These are phyloP conservation scores for Paramyrothecium sp. DNA, from an alignment of 2,329 filamentous ascomycete genomes.

Conservation along the genomic window DNA sequence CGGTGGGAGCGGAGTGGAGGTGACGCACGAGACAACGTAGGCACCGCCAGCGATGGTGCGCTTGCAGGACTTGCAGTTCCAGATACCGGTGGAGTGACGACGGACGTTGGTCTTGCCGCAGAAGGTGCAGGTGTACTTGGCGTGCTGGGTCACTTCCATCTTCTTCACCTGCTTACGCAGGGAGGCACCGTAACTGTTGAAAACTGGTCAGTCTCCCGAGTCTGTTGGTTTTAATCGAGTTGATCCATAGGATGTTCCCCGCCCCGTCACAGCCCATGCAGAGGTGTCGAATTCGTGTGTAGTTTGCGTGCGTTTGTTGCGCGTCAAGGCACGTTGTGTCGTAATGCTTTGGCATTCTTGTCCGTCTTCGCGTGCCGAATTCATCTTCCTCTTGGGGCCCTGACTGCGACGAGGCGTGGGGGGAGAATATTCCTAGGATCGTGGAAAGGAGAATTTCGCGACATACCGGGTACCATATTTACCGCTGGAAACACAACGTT, in stretches of 20 bases:
- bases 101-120: slow-evolving; percentile 96
- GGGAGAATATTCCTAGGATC: neutral
- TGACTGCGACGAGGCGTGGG: neutral
- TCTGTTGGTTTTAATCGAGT: neutral
- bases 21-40: slow-evolving; percentile 92
- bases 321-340: too few species aligned
- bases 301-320: too few species aligned
- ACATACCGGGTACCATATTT: slow-evolving; percentile 96
- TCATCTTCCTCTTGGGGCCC: neutral
- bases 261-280: neutral
- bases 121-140: slow-evolving; percentile 96
- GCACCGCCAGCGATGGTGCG: slow-evolving; percentile 77
- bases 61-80: slow-evolving; percentile 93
- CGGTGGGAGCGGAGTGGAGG: neutral
- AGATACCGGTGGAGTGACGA: slow-evolving; percentile 90
- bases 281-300: too few species aligned
- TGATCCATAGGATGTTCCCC: neutral
- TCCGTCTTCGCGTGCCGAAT: neutral
- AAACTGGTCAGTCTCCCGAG: slow-evolving; percentile 18
- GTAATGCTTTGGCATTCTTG: neutral
- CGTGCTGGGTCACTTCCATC: slow-evolving; percentile 99
- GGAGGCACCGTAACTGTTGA: slow-evolving; percentile 88
- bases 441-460: neutral
- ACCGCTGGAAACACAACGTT: slow-evolving; percentile 45
- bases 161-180: slow-evolving; percentile 97